Base-by-base conservation (phyloP, 495 filamentous ascomycete species). In the Aspergillus bridgeri region DNA sequence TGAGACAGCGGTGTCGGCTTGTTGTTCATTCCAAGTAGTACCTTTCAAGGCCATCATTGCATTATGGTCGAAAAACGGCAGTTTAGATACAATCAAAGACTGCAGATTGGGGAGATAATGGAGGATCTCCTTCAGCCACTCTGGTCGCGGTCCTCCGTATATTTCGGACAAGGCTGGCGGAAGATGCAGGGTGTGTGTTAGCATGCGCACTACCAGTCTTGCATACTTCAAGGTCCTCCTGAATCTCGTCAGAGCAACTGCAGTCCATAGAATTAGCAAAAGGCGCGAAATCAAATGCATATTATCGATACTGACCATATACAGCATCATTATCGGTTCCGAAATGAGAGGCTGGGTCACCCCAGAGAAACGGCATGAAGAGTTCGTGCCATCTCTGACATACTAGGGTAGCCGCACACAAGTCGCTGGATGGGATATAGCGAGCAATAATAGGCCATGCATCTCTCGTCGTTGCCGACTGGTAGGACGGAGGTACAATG, bases 181-280 rank as follows among this genome's bases (percentile, higher is more conserved):
- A n/a, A 88, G 73, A 68, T 87, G 83, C 33, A 88, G 75, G 0
- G 85, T 88, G 62, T 87, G 85, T 15, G 83, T 86, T 27, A 85
- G 66, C 45, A 76, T 71, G 23, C 83, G 71, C 19, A 87, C 80
- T 53, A 77, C 72, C 47, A 72, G 65, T 21, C 85, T 73, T 6
- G 82, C 79, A 70, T 77, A 77, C 56, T 69, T 78, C 21, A 88
- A 71, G 8, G 81, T 83, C 52, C 83, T 79, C 64, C 81, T 79
- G 69, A 88, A 87, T 56, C 80, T 75, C 13, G 84, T 86, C 48
- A 88, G 68, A 11, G 84, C 85, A 33, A 87, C 83, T 84, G 44
- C 17, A 56, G 20, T 48, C n/a, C 15, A 43, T 51, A 62, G 52
- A 6, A 51, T 55, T 20, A 13, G 17, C n/a, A 2, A 48, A 20